phyloP scores from a whole-genome alignment of 2,329 filamentous ascomycete genomes.

The Calonectria leucothoes region DNA sequence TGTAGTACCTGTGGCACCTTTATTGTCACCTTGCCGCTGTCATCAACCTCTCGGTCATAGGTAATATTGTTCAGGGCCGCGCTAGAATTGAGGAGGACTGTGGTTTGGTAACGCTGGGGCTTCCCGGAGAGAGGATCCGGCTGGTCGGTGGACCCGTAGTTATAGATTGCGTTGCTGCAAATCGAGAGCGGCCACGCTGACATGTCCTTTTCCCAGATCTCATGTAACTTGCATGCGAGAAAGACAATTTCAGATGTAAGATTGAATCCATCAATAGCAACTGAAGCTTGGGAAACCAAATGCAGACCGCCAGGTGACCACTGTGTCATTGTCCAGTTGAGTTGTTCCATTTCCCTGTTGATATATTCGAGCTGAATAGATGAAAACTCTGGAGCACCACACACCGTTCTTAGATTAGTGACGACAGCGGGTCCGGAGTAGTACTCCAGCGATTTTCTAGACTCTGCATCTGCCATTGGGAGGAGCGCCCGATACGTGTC shows the following conservation, averaged over 20 bases:
- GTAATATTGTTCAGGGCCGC: constrained; percentile 5
- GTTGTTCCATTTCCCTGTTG: neutral
- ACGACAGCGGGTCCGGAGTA: neutral
- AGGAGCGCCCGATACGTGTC: neutral
- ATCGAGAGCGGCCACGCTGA: neutral
- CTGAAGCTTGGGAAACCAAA: neutral
- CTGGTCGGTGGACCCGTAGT: neutral
- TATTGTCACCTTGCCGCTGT: neutral
- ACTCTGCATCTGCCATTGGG: neutral
- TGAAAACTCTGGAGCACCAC: neutral
- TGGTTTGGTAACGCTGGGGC: neutral
- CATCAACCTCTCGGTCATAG: fast-evolving
- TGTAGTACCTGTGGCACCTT: neutral
- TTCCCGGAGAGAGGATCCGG: constrained; percentile 7
- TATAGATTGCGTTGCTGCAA: neutral
- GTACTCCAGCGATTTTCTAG: neutral
- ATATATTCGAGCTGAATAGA: neutral
- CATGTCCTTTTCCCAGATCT: neutral
- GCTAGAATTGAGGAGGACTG: constrained; percentile 13
- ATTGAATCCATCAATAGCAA: neutral
- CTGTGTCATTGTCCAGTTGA: neutral
- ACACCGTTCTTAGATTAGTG: neutral
- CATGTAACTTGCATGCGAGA: neutral
- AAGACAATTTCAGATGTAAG: neutral
- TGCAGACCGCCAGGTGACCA: neutral